Conservation (phyloP, 768 basidiomycete species). For the Piloderma croceum region DNA sequence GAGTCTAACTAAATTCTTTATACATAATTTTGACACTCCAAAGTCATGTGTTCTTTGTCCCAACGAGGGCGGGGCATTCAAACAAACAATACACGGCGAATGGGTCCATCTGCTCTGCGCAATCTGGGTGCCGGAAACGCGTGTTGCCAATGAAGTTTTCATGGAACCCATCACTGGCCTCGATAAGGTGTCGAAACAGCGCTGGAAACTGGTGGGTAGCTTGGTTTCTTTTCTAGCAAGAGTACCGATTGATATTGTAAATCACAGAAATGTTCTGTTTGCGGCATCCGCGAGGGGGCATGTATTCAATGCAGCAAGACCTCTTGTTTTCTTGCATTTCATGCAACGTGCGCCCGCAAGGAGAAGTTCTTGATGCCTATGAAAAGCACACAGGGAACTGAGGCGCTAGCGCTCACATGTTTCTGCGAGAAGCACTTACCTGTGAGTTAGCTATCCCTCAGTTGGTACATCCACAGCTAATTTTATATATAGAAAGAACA, state of each 20-base stretch:
- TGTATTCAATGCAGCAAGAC: constrained; percentile 94
- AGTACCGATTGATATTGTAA: too few species aligned
- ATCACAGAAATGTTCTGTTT: constrained; percentile 56
- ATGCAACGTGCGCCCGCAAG: constrained; percentile 88
- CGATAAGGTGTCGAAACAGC: constrained; percentile 79
- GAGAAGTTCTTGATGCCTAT: constrained; percentile 81
- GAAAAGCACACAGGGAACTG: constrained; percentile 74
- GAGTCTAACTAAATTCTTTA: constrained; percentile 22
- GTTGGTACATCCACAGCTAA: neutral
- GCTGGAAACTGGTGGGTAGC: constrained; percentile 85
- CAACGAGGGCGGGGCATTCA: constrained; percentile 96
- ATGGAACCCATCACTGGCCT: constrained; percentile 97
- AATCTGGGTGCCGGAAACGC: constrained; percentile 94
- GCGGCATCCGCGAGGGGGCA: constrained; percentile 62
- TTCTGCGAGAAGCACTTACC: constrained; percentile 91
- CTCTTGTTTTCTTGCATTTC: constrained; percentile 90
- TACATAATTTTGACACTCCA: neutral
- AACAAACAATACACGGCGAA: constrained; percentile 86
- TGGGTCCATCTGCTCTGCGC: constrained; percentile 98
- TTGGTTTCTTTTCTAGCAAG: constrained; percentile 1
- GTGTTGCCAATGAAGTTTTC: constrained; percentile 89
- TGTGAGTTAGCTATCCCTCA: constrained; percentile 38
- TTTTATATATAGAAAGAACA: constrained; percentile 57
- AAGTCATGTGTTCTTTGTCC: constrained; percentile 95
- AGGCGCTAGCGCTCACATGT: constrained; percentile 66